Base-by-base conservation (phyloP, 2,329 filamentous ascomycete genomes). In the Aspergillus pseudonomiae region DNA sequence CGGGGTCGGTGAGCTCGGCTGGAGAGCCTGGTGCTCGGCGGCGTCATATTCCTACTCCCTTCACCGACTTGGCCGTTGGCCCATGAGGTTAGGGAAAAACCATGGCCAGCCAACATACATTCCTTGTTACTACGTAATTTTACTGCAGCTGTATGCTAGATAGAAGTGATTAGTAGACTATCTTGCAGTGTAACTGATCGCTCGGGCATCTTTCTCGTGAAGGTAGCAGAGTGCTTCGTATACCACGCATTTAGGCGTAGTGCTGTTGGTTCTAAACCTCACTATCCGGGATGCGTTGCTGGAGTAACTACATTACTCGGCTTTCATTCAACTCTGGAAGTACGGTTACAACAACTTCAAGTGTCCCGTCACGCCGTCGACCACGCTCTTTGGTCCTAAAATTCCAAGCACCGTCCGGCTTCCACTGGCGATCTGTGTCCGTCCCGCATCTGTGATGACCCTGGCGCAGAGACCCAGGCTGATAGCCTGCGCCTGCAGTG, bases 341-440 rank as follows among this genome's bases (percentile, higher is more conserved):
- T 48, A 30, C 24, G 57, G 65, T 83, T 82, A 97, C 73, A 97
- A 78, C 74, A 97, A 79, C 85, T 95, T 97, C 79, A 97, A 81
- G 64, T 89, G 84, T 1, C 93, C 92, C 6, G 94, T 97, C 65
- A 99, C 88, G 77, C 90, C 82, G 77, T 99, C 93, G 57, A 99
- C 89, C 62, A 94, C 82, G 72, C 91, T 94, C 83, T 91, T 94
- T 0, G 94, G 94, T 30, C 90, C 94, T 63, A 88, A 80, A 39
- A 94, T 88, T 0, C 95, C 95, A 58, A 99, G 82, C 48, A 99
- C 95, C 0, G 95, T 99, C 77, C 92, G 86, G 77, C 93, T 97
- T 21, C 95, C 94, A 50, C 91, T 89, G 59, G 93, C 94, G 78
- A 99, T 98, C 86, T 99, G 95, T 53, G 95, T 99, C 65, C 95